Evolutionary conservation across 208 protist species (phyloP).

Genomic region (Willaertia magna): DNA sequence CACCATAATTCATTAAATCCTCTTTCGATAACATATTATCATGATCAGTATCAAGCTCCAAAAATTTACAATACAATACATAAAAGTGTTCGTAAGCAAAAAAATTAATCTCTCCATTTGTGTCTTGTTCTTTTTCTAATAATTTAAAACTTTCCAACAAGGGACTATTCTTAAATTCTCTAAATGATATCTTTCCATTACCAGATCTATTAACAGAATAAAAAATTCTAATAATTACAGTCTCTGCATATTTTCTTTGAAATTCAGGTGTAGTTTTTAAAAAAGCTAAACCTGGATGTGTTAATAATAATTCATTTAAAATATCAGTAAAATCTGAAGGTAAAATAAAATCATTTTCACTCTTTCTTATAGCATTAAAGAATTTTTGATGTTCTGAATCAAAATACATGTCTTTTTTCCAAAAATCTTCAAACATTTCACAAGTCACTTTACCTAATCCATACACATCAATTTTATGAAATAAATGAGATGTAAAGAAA

Average conservation of each 20-base stretch:
- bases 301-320: conserved; percentile 51
- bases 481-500: neutral
- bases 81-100: conserved; percentile 99
- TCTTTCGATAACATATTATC: conserved; percentile 66
- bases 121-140: conserved; percentile 64
- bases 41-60: conserved; percentile 88
- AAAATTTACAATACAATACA: conserved; percentile 96
- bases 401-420: neutral
- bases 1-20: conserved; percentile 67
- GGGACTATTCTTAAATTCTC: conserved; percentile 51
- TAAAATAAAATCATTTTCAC: conserved; percentile 22
- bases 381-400: neutral
- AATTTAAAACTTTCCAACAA: conserved; percentile 59
- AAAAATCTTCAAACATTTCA: conserved; percentile 1
- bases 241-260: conserved; percentile 80
- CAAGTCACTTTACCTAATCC: neutral
- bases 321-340: conserved; percentile 58
- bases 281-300: conserved; percentile 79
- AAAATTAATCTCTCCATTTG: conserved; percentile 61
- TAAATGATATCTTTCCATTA: conserved; percentile 51
- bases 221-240: conserved; percentile 83
- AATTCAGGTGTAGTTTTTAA: conserved; percentile 78
- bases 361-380: neutral
- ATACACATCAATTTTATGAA: neutral
- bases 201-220: conserved; percentile 73